phyloP scores from a whole-genome alignment of 345 rosid species.

The Hevea brasiliensis region DNA sequence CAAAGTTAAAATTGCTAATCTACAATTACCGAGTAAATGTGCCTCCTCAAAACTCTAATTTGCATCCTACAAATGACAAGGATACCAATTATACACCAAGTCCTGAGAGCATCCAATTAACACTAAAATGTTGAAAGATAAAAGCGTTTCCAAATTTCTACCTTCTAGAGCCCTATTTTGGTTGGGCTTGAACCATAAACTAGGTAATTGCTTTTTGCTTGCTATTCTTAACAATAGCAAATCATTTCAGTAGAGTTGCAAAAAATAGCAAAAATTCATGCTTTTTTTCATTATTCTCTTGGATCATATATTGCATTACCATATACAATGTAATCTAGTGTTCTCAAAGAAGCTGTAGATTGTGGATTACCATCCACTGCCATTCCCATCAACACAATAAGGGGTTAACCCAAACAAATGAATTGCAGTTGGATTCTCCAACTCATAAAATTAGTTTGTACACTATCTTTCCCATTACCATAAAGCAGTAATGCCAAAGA shows the following conservation, averaged over 20 bases:
- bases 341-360: neutral
- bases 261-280: neutral
- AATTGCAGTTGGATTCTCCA: neutral
- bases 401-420: neutral
- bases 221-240: neutral
- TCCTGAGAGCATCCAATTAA: neutral
- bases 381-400: neutral
- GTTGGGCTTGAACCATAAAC: neutral
- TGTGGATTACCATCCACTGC: neutral
- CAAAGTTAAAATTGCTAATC: neutral
- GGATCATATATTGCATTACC: neutral
- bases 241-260: neutral
- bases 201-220: neutral
- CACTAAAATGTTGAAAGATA: neutral
- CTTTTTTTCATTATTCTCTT: neutral
- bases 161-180: neutral
- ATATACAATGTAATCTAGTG: neutral
- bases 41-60: neutral
- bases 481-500: neutral
- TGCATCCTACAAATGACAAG: neutral
- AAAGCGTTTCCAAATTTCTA: neutral
- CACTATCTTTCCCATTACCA: neutral
- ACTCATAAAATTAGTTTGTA: neutral
- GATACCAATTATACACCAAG: neutral
- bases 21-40: neutral